phyloP scores from a whole-genome alignment of 2,329 filamentous ascomycete species.

The Fusarium kyushuense region DNA sequence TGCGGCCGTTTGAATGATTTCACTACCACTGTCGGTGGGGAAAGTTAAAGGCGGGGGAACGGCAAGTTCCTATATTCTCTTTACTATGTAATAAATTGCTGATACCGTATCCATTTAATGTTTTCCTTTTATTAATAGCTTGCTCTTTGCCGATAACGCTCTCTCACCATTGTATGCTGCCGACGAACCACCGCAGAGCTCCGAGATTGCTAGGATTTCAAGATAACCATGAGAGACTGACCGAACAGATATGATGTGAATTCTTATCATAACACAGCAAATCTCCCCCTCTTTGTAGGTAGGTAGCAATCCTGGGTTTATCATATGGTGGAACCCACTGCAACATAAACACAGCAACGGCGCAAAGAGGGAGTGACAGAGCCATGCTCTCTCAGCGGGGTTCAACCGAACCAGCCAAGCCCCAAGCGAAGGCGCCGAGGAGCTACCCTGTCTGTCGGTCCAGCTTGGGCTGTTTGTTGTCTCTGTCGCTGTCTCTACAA shows the following conservation, averaged over 20 bases:
- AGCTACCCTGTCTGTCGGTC: slow-evolving; percentile 23
- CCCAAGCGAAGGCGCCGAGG: slow-evolving; percentile 31
- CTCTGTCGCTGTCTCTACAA: slow-evolving; percentile 17
- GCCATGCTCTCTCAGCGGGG: slow-evolving; percentile 35
- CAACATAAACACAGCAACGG: slow-evolving; percentile 11
- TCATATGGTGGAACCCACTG: slow-evolving; percentile 15
- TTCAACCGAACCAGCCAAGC: slow-evolving; percentile 22
- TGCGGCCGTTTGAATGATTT: slow-evolving; percentile 18
- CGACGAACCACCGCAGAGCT: not conserved
- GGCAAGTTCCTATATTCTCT: not conserved
- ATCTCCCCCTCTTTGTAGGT: slow-evolving; percentile 23
- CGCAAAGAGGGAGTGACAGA: slow-evolving; percentile 24
- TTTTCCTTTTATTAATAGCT: slow-evolving; percentile 3
- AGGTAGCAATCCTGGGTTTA: slow-evolving; percentile 5
- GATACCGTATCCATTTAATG: not conserved
- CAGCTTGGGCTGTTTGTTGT: not conserved
- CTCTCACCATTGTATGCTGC: not conserved
- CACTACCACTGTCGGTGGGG: slow-evolving; percentile 28
- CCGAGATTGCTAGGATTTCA: too few relatives aligned
- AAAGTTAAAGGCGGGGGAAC: slow-evolving; percentile 20
- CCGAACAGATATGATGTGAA: not conserved
- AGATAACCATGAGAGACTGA: not conserved
- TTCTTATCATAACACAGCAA: slow-evolving; percentile 16
- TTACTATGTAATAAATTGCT: slow-evolving; percentile 5
- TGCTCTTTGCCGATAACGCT: not conserved